phyloP scores from a whole-genome alignment of 2,329 filamentous ascomycete genomes.

The Pestalotiopsis sp. region DNA sequence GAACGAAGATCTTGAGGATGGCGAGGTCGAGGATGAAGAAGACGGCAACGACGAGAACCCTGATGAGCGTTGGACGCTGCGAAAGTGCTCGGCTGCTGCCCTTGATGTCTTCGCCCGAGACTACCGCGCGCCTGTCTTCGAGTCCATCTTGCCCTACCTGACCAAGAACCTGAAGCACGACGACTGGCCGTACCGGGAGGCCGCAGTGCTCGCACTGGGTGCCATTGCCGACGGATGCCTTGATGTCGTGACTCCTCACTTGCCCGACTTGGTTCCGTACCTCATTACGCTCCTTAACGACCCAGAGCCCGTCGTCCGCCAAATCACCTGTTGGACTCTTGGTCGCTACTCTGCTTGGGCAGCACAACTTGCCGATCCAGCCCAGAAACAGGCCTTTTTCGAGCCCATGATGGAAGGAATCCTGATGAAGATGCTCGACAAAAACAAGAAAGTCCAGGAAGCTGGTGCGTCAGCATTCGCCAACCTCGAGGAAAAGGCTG shows the following conservation, averaged over 20 bases:
- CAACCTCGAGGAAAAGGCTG: conserved; percentile 91
- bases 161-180: conserved; percentile 85
- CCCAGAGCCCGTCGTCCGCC: conserved; percentile 84
- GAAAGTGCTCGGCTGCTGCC: conserved; percentile 95
- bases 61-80: conserved; percentile 91
- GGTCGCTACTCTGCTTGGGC: conserved; percentile 94
- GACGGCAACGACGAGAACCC: conserved; percentile 80
- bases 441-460: conserved; percentile 97
- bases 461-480: conserved; percentile 95
- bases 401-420: conserved; percentile 98
- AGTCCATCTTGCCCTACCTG: conserved; percentile 89
- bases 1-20: conserved; percentile 82
- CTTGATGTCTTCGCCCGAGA: conserved; percentile 92
- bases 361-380: conserved; percentile 68
- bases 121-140: conserved; percentile 86
- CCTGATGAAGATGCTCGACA: conserved; percentile 90
- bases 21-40: conserved; percentile 77
- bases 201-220: conserved; percentile 89
- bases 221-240: conserved; percentile 96
- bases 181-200: conserved; percentile 92
- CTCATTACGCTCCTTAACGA: conserved; percentile 86
- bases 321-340: conserved; percentile 98
- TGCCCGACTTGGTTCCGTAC: conserved; percentile 88
- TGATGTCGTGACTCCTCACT: conserved; percentile 83
- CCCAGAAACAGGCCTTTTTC: conserved; percentile 77